These are phyloP conservation scores for Ceratobasidium sp. DNA, from an alignment of 1,284 basidiomycete genomes.

Conservation along the genomic window DNA sequence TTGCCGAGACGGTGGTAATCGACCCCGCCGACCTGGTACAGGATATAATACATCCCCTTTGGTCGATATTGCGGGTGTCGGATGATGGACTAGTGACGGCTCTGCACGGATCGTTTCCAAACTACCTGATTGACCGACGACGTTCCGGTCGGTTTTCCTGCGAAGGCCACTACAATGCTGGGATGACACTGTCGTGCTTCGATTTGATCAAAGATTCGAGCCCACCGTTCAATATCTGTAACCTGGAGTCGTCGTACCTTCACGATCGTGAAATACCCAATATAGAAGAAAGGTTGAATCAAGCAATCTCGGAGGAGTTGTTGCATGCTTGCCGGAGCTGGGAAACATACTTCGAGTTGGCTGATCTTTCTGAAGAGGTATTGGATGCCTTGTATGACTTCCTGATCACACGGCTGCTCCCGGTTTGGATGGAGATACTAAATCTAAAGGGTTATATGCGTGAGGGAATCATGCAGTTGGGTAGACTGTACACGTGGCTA, in stretches of 20 bases:
- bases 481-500: not conserved
- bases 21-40: too few relatives aligned
- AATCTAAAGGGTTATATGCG: not conserved
- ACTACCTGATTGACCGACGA: not conserved
- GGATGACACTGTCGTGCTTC: not conserved
- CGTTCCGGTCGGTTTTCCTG: not conserved
- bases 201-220: not conserved
- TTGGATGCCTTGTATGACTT: not conserved
- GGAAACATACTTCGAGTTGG: not conserved
- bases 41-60: not conserved
- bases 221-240: constrained; percentile 7
- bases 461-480: not conserved
- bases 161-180: not conserved
- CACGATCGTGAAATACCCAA: not conserved
- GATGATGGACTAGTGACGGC: not conserved
- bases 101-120: not conserved
- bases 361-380: not conserved
- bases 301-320: not conserved
- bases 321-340: constrained; percentile 1
- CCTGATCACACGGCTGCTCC: not conserved
- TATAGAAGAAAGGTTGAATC: not conserved
- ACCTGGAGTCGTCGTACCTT: not conserved
- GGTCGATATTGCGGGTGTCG: not conserved
- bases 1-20: too few relatives aligned
- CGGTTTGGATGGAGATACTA: constrained; percentile 17